Base-by-base conservation (phyloP, 352 stramenopile genomes). In the Globisporangium lucens region DNA sequence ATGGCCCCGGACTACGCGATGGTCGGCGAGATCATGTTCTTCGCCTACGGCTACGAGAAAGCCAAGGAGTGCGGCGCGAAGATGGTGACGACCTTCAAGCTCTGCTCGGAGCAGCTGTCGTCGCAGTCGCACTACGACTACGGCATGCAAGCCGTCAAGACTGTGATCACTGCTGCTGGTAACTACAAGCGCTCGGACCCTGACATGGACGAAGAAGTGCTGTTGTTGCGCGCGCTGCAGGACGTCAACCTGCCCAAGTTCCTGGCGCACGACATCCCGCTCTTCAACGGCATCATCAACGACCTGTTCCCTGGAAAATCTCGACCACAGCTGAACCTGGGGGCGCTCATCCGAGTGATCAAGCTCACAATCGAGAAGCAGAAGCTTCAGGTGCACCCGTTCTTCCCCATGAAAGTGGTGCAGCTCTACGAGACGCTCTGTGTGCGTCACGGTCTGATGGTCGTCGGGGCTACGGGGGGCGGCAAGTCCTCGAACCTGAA, bases 1-100 rank as follows among this genome's bases (percentile, higher is more conserved):
- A 99, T 99, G 96, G 94, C 98, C 22, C 94, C 94, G 0, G 94
- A 98, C 72, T 98, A 98, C 66, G 93, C 89, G 5, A 91, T 98
- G 70, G 98, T 98, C 60, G 94, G 92, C 43, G 94, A 98, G 69
- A 98, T 98, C 75, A 98, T 98, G 93, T 95, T 98, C 49, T 98
- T 98, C 65, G 90, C 89, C 6, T 98, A 97, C 57, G 95, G 95
- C 5, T 98, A 98, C 66, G 87, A 95, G 61, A 95, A 98, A 46
- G 95, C 93, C 12, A 93, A 95, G 53, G 85, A 97, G 30, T 98
- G 93, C 49, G 94, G 93, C 1, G 89, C 94, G 10, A 98, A 98
- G 61, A 98, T 98, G 94, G 95, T 98, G 22, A 97, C 94, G 17
- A 98, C 95, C 2, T 98, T 98, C 75, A 95, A 95, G 58, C 72